Evolutionary conservation across 1,139 yeast genomes (phyloP).

Genomic region (Ogataea hybrid): DNA sequence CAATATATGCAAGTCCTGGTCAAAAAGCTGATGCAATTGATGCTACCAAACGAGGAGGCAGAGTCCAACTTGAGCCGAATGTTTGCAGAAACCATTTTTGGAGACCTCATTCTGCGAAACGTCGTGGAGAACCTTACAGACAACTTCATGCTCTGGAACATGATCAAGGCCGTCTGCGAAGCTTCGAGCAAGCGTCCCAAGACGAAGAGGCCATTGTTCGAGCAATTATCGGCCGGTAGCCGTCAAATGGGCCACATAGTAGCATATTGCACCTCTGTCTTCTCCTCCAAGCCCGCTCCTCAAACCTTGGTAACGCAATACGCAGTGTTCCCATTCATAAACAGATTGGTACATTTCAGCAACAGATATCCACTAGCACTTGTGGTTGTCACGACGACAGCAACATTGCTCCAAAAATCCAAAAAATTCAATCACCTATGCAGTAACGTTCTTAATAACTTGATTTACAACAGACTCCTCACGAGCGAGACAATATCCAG

Average conservation of each 20-base stretch:
- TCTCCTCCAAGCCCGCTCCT: conserved; percentile 15
- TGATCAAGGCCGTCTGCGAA: conserved; percentile 34
- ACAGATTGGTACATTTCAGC: conserved; percentile 14
- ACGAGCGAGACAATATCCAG: conserved; percentile 17
- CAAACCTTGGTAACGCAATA: conserved; percentile 14
- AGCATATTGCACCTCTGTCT: conserved; percentile 29
- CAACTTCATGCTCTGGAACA: conserved; percentile 44
- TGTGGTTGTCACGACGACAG: conserved; percentile 10
- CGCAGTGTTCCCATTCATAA: conserved; percentile 21
- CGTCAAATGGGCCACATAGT: conserved; percentile 24
- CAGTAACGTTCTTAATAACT: conserved; percentile 24
- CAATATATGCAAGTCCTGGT: conserved; percentile 36
- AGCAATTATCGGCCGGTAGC: conserved; percentile 10
- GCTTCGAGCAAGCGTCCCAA: background rate
- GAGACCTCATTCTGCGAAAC: conserved; percentile 40
- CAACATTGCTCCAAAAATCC: conserved; percentile 12
- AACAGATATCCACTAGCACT: conserved; percentile 20
- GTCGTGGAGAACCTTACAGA: conserved; percentile 42
- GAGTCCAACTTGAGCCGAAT: conserved; percentile 38
- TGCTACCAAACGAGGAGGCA: conserved; percentile 40
- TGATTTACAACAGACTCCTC: conserved; percentile 20
- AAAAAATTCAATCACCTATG: conserved; percentile 22
- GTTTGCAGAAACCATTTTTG: conserved; percentile 39
- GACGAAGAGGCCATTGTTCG: conserved; percentile 7
- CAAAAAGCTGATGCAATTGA: conserved; percentile 32